Percentiles rank a stretch among this genome's conserved stretches.
Evolutionary conservation across 176 grass and related monocot genomes (phyloP).

Genomic region (Oryza glaberrima): DNA sequence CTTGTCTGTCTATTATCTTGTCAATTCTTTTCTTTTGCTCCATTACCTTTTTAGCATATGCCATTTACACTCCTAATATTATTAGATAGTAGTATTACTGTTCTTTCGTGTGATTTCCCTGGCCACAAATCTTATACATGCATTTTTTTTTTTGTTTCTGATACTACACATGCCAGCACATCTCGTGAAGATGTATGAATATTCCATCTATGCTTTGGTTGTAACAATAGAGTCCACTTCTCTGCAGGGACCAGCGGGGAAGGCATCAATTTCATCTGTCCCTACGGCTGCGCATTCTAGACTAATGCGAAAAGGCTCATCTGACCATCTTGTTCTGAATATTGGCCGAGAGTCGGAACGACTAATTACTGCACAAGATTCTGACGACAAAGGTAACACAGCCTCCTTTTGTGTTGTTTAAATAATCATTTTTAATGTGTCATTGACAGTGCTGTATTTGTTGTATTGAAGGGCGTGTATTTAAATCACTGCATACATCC

Average conservation of each 20-base stretch:
- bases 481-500: conserved; percentile 87
- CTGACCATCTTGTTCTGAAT: conserved; percentile 91
- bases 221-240: conserved; percentile 18
- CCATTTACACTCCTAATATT: conserved; percentile 1
- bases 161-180: not conserved
- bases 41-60: conserved; percentile 19
- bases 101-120: conserved; percentile 36
- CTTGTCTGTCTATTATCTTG: conserved; percentile 33
- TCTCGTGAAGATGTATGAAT: too few species aligned
- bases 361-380: conserved; percentile 72
- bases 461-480: conserved; percentile 73
- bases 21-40: conserved; percentile 29
- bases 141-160: not conserved
- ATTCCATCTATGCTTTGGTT: conserved; percentile 6
- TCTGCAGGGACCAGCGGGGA: conserved; percentile 70
- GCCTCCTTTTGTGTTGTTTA: not conserved
- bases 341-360: conserved; percentile 75
- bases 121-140: conserved; percentile 5
- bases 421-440: conserved; percentile 25
- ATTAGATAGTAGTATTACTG: conserved; percentile 15
- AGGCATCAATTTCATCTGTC: conserved; percentile 59
- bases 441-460: conserved; percentile 40
- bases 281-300: conserved; percentile 80
- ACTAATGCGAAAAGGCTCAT: conserved; percentile 81
- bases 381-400: conserved; percentile 82